These are phyloP conservation scores for Trametes cinnabarina DNA, from an alignment of 768 basidiomycete genomes.

Conservation along the genomic window DNA sequence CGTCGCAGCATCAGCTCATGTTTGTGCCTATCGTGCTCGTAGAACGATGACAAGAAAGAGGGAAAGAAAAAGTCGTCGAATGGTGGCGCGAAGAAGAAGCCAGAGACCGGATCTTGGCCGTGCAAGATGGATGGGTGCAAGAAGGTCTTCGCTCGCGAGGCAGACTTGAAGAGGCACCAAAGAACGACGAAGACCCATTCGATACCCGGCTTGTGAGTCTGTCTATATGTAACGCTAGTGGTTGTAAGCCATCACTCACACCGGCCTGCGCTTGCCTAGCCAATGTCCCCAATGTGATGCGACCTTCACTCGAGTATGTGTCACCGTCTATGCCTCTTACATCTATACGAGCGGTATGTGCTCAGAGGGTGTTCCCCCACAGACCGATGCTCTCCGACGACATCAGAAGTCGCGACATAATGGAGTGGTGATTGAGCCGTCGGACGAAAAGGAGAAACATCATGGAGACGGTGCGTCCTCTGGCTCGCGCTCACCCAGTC, in stretches of 20 bases:
- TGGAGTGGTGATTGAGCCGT: slow-evolving; percentile 60
- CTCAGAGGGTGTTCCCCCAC: neutral
- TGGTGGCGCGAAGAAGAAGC: slow-evolving; percentile 3
- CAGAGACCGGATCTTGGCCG: slow-evolving; percentile 53
- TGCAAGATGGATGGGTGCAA: slow-evolving; percentile 80
- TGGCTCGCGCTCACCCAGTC: slow-evolving; percentile 47
- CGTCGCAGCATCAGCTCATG: slow-evolving; percentile 10
- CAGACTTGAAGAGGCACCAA: slow-evolving; percentile 79
- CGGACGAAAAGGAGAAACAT: slow-evolving; percentile 29
- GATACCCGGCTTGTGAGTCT: slow-evolving; percentile 63
- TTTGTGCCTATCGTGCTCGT: slow-evolving; percentile 9
- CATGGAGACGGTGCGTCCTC: slow-evolving; percentile 34
- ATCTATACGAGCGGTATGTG: neutral
- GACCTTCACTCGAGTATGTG: slow-evolving; percentile 71
- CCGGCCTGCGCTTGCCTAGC: slow-evolving; percentile 12
- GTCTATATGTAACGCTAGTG: neutral
- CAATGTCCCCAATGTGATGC: slow-evolving; percentile 77
- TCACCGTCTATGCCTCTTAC: slow-evolving; percentile 2
- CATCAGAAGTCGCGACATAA: slow-evolving; percentile 81
- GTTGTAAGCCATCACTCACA: neutral
- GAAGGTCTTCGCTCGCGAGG: slow-evolving; percentile 80
- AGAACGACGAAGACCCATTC: slow-evolving; percentile 77
- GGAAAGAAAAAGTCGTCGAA: slow-evolving; percentile 31
- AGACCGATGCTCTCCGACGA: slow-evolving; percentile 81
- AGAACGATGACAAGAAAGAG: slow-evolving; percentile 45